A percentile compares a stretch with the other conserved stretches of the same genome.
phyloP scores from a whole-genome alignment of 805 yeast genomes.

The Hanseniaspora meyeri region DNA sequence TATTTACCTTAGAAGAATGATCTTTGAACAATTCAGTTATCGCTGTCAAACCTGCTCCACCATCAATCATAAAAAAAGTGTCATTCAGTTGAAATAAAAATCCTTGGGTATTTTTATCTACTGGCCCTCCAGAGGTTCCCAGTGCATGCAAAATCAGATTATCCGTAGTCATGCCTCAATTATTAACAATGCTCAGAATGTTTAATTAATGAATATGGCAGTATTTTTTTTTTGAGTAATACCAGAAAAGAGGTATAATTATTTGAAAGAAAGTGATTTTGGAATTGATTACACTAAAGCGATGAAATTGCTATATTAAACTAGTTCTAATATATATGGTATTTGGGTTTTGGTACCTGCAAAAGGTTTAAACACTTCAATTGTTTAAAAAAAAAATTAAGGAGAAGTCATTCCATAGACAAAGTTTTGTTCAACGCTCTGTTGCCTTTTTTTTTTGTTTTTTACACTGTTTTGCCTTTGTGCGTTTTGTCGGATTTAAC shows the following conservation, averaged over 20 bases:
- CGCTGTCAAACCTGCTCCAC: conserved; percentile 59
- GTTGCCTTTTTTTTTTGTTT: too few relatives aligned
- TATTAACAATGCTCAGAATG: not conserved
- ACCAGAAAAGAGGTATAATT: too few relatives aligned
- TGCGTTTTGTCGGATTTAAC: too few relatives aligned
- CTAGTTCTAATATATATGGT: too few relatives aligned
- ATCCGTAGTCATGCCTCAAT: not conserved
- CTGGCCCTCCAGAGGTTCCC: conserved; percentile 81
- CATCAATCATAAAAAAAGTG: conserved; percentile 54
- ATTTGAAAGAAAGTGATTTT: too few relatives aligned
- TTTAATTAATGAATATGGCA: too few relatives aligned
- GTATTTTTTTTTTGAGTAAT: too few relatives aligned
- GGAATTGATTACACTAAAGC: too few relatives aligned
- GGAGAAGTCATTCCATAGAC: not conserved
- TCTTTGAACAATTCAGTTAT: conserved; percentile 33
- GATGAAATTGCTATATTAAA: too few relatives aligned
- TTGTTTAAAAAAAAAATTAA: not conserved
- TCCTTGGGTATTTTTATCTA: conserved; percentile 57
- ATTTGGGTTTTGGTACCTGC: too few relatives aligned
- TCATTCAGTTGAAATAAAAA: conserved; percentile 46
- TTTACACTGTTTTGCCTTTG: not conserved
- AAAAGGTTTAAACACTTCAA: too few relatives aligned
- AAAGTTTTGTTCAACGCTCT: not conserved
- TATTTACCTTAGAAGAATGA: conserved; percentile 8
- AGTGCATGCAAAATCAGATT: conserved; percentile 28